phyloP scores from a whole-genome alignment of 805 yeast genomes.

The Torulaspora gathmanii region DNA sequence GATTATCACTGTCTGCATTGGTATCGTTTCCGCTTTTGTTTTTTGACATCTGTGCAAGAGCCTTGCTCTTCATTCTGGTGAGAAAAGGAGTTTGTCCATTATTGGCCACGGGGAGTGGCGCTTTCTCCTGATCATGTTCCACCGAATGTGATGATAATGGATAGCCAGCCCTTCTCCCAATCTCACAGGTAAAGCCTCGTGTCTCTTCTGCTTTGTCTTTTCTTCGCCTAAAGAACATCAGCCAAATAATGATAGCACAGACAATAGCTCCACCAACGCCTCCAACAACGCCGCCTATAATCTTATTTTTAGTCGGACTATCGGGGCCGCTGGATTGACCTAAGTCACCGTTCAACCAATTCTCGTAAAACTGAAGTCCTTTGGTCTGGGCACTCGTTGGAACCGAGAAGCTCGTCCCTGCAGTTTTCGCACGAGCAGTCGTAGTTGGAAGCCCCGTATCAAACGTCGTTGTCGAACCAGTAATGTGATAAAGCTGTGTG shows the following conservation, averaged over 20 bases:
- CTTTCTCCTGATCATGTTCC: constrained; percentile 8
- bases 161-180: constrained; percentile 20
- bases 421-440: constrained; percentile 11
- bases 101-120: background rate
- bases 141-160: constrained; percentile 9
- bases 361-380: constrained; percentile 23
- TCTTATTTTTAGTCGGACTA: constrained; percentile 16
- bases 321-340: constrained; percentile 7
- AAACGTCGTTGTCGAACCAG: constrained; percentile 19
- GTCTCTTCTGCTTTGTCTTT: constrained; percentile 7
- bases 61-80: constrained; percentile 6
- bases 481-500: constrained; percentile 17
- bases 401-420: constrained; percentile 17
- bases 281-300: constrained; percentile 33
- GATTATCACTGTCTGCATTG: constrained; percentile 11
- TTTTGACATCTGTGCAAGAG: constrained; percentile 1
- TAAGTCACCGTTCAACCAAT: constrained; percentile 22
- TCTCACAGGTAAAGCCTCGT: constrained; percentile 20
- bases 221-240: constrained; percentile 16
- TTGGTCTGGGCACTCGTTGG: constrained; percentile 24
- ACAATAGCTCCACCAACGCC: constrained; percentile 29
- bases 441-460: constrained; percentile 20
- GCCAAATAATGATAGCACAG: constrained; percentile 21
- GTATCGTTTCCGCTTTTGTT: background rate
- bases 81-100: constrained; percentile 6